Conservation (phyloP, 371 early-diverging fungal genomes). For the Mucor irregularis region DNA sequence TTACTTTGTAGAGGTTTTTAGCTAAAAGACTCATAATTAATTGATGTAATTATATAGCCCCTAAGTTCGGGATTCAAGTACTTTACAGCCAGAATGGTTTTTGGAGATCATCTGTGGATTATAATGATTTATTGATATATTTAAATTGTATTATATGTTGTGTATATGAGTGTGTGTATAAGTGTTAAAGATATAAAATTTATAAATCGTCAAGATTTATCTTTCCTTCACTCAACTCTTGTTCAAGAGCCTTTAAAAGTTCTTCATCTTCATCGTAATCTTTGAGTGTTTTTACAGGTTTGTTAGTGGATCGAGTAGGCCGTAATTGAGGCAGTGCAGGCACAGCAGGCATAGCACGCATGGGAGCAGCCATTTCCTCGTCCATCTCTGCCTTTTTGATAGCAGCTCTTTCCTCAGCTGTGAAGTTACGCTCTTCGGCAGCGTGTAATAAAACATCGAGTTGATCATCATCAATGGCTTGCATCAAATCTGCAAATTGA, state of each 20-base stretch:
- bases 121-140: background rate
- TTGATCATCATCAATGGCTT: constrained; percentile 21
- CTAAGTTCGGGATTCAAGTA: no score
- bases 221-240: constrained; percentile 38
- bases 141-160: background rate
- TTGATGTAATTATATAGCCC: no score
- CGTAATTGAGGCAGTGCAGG: constrained; percentile 20
- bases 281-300: constrained; percentile 30
- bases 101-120: no score
- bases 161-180: background rate
- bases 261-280: constrained; percentile 48
- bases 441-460: constrained; percentile 27
- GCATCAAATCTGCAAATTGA: constrained; percentile 31
- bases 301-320: constrained; percentile 20
- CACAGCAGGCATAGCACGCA: constrained; percentile 27
- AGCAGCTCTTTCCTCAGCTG: constrained; percentile 35
- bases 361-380: constrained; percentile 21
- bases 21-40: no score
- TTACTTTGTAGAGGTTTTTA: no score
- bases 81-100: no score
- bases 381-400: constrained; percentile 33
- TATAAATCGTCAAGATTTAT: constrained; percentile 30
- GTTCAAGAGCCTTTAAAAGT: constrained; percentile 34
- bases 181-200: background rate
- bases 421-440: constrained; percentile 33